Conservation (phyloP, 768 basidiomycete species). For the Mycena kentingensis region DNA sequence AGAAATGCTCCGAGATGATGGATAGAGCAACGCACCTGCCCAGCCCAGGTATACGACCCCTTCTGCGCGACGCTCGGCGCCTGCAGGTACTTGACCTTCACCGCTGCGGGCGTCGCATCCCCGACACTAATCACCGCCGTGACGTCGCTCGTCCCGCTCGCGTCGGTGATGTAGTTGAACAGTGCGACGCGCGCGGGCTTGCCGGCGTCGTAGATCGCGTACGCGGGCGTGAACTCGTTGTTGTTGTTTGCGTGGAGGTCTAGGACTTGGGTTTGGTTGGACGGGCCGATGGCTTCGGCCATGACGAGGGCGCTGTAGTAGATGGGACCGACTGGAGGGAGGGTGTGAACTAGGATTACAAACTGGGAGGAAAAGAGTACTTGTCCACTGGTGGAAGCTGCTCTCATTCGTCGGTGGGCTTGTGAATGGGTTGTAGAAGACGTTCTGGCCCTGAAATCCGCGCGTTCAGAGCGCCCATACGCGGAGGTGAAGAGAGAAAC, state of each 20-base stretch:
- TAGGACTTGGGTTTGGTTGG: slow-evolving; percentile 61
- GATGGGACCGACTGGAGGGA: slow-evolving; percentile 43
- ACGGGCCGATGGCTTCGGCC: slow-evolving; percentile 67
- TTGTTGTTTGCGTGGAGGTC: slow-evolving; percentile 59
- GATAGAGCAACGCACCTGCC: background rate
- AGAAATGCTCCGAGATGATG: too few relatives aligned
- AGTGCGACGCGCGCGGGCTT: slow-evolving; percentile 61
- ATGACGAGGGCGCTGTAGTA: slow-evolving; percentile 75
- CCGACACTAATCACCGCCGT: slow-evolving; percentile 52
- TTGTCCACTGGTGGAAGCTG: slow-evolving; percentile 67
- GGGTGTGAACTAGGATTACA: background rate
- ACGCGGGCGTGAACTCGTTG: slow-evolving; percentile 61
- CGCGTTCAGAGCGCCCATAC: too few relatives aligned
- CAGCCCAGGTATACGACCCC: slow-evolving; percentile 12
- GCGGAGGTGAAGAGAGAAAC: slow-evolving; percentile 15
- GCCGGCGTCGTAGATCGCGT: slow-evolving; percentile 75
- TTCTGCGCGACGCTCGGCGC: slow-evolving; percentile 11
- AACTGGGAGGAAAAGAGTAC: slow-evolving; percentile 43
- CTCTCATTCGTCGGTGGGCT: slow-evolving; percentile 60
- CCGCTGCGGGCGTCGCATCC: slow-evolving; percentile 42
- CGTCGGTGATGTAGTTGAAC: slow-evolving; percentile 72
- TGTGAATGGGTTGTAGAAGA: slow-evolving; percentile 35
- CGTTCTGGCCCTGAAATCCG: too few relatives aligned
- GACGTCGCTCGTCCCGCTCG: slow-evolving; percentile 56
- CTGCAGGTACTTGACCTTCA: slow-evolving; percentile 54